Evolutionary conservation across 179 eudicot species (phyloP).

Genomic region (Beta lomatogona): DNA sequence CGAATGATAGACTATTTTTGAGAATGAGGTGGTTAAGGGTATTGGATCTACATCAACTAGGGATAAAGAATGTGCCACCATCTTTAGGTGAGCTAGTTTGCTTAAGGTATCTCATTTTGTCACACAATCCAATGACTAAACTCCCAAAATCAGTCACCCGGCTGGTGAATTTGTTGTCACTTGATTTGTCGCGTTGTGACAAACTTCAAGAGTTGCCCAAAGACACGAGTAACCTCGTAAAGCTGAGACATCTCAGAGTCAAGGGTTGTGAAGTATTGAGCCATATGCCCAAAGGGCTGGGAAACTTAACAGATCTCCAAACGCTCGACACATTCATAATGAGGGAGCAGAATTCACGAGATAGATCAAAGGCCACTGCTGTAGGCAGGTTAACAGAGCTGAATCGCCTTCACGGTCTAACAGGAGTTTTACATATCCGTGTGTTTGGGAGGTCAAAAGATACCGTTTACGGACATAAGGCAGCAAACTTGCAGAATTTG

Average conservation of each 20-base stretch:
- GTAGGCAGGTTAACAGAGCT: neutral
- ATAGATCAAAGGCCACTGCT: neutral
- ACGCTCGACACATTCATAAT: neutral
- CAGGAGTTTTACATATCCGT: neutral
- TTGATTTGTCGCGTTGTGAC: neutral
- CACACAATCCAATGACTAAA: neutral
- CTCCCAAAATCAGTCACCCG: constrained; percentile 5
- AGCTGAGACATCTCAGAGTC: neutral
- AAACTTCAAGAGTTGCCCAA: constrained; percentile 11
- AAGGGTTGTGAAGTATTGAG: neutral
- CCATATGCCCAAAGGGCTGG: constrained; percentile 10
- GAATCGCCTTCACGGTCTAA: neutral
- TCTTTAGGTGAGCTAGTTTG: neutral
- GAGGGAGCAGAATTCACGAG: neutral
- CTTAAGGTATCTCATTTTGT: constrained; percentile 14
- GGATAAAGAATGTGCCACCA: neutral
- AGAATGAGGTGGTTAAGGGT: neutral
- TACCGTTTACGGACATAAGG: neutral
- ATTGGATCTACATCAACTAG: neutral
- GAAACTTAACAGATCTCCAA: neutral
- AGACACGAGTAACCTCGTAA: neutral
- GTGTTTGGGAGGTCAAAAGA: neutral
- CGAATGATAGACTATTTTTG: neutral
- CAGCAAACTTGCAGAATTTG: neutral
- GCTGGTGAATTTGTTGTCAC: constrained; percentile 2